Conservation (phyloP, 192 early-diverging fungal species). For the Spizellomyces sp. region DNA sequence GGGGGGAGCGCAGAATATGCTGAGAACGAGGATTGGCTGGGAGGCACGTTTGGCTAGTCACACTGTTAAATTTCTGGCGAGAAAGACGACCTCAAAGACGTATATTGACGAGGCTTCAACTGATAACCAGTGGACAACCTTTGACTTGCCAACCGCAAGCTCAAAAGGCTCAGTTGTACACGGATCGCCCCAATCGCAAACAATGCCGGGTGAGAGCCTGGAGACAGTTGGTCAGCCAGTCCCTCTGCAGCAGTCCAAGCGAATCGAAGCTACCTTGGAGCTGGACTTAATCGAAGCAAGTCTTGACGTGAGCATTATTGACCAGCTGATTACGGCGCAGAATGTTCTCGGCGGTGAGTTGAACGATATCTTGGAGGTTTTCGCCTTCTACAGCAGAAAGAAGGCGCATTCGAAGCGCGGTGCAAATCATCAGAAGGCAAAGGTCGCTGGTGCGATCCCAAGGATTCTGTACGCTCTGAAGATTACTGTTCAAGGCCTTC, state of each 20-base stretch:
- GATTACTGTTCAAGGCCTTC: constrained; percentile 61
- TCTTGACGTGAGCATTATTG: constrained; percentile 68
- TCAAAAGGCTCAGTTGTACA: constrained; percentile 10
- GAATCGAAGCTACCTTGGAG: constrained; percentile 24
- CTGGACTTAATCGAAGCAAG: constrained; percentile 30
- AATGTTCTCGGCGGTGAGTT: constrained; percentile 72
- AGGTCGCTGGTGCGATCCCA: background rate
- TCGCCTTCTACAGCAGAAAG: constrained; percentile 53
- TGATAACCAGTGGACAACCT: constrained; percentile 44
- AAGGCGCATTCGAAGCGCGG: background rate
- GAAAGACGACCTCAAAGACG: constrained; percentile 12
- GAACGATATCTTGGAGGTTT: constrained; percentile 72
- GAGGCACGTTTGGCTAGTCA: constrained; percentile 54
- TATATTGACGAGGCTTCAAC: constrained; percentile 15
- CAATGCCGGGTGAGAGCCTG: background rate
- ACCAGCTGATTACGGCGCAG: constrained; percentile 79
- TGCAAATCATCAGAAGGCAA: background rate
- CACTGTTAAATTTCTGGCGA: constrained; percentile 53
- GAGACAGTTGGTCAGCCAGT: background rate
- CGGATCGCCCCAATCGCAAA: background rate
- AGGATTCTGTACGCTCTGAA: constrained; percentile 59
- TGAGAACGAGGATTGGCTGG: constrained; percentile 40
- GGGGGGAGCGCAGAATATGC: constrained; percentile 14
- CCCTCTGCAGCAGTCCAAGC: constrained; percentile 6
- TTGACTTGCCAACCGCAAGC: constrained; percentile 57